Base-by-base conservation (phyloP, 106 monocot species). In the Acorus calamus region DNA sequence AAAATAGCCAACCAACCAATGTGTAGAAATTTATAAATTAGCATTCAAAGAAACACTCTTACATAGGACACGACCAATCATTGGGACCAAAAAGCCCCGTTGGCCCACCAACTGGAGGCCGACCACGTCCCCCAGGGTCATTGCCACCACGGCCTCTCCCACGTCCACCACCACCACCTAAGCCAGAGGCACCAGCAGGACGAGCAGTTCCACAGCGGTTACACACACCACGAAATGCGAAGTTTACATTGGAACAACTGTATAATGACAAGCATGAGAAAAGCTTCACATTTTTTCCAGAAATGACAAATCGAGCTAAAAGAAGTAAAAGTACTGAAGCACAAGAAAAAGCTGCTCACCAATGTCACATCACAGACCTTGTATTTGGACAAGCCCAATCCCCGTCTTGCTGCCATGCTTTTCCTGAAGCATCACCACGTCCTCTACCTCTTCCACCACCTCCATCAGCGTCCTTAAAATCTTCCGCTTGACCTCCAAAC, bases 21-120 rank as follows among this genome's bases (percentile, higher is more conserved):
- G n/a, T n/a, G n/a, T n/a, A n/a, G n/a, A n/a, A n/a, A n/a, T 53
- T 47, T 48, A 44, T 9, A 57, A 59, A 69, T 10, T 28, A 28
- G 0, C 11, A 44, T 51, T 60, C 6, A 9, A 60, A 44, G 3
- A 63, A 45, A 62, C 47, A 62, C 56, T 7, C 85, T 85, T 86
- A 98, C 98, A 98, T 98, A 55, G 98, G 98, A 62, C 98, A 98
- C 14, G 98, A 7, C 98, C 98, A 98, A 71, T 98, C 98, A 80
- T 92, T 98, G 64, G 98, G 98, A 52, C 98, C 98, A 85, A 98
- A 98, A 57, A 98, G 85, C 3, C 98, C 91, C 46, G 88, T 80
- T 66, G 91, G 84, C 11, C 78, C 94, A 76, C 73, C 84, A 71
- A 54, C 71, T 60, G 76, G 49, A 60, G 47, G 28, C 10, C 62